Base-by-base conservation (phyloP, 2,329 filamentous ascomycete species). In the Pseudocercospora macadamiae region DNA sequence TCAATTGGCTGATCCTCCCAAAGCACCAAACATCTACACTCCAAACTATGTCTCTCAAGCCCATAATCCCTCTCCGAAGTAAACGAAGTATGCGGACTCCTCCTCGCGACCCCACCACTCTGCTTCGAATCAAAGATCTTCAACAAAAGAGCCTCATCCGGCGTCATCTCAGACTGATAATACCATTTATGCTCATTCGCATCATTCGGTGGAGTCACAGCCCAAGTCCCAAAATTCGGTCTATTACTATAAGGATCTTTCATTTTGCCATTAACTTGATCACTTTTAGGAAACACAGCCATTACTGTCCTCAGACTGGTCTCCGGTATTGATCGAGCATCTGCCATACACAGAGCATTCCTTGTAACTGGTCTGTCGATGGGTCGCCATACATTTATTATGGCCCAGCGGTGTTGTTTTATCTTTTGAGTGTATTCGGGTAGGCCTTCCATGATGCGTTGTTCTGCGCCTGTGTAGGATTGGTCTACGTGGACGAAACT, bases 131-230 rank as follows among this genome's bases (percentile, higher is more conserved):
- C 85, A 67, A 82, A 87, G 65, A 83, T 86, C 71, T 87, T 87
- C 71, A 87, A 84, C 45, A 87, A 64, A 2, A 83, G 75, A 3
- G 84, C 80, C 72, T 87, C 78, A 3, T 81, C 75, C 6, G 77
- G 77, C 19, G 78, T 82, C 85, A 88, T 87, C 64, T 86, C 84
- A 70, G 84, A 85, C 64, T 81, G 74, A 66, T 87, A 88, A 66
- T 82, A 87, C 65, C 85, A 86, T 61, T 76, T 75, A 23, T 37
- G 30, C 32, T 42, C 37, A 12, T 42, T 19, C 8, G 37, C 16
- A 42, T 10, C 18, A 21, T 8, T 10, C 10, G 37, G 37, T 4
- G 37, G 16, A 3, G 18, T 19, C 14, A 21, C 37, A 21, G 37
- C 37, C 37, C 37, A 42, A 21, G 37, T 19, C 18, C 23, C 37